Conservation (phyloP, 192 early-diverging fungal genomes). For the Lobosporangium transversale region DNA sequence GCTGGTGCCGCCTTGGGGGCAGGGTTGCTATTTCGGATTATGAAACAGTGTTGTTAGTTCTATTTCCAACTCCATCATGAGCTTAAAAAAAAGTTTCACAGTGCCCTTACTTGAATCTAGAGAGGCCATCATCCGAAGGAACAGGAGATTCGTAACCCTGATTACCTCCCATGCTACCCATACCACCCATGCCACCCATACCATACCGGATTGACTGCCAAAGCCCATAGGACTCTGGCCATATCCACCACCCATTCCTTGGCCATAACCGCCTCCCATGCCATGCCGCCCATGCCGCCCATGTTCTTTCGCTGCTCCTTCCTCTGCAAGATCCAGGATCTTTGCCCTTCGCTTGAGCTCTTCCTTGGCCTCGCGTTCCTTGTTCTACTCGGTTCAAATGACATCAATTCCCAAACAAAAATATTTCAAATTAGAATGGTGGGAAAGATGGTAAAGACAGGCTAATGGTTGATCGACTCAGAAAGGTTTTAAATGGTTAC, state of each 20-base stretch:
- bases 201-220: constrained; percentile 25
- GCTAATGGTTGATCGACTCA: neutral
- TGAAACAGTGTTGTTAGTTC: neutral
- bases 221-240: constrained; percentile 25
- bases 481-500: too few species aligned
- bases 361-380: constrained; percentile 97
- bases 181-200: constrained; percentile 15
- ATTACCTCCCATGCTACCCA: constrained; percentile 47
- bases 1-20: constrained; percentile 49
- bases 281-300: constrained; percentile 43
- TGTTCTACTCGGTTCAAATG: constrained; percentile 65
- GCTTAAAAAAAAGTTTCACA: neutral
- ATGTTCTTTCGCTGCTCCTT: constrained; percentile 74
- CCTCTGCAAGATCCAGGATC: constrained; percentile 89
- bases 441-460: too few species aligned
- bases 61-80: too few species aligned
- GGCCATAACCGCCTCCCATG: constrained; percentile 32
- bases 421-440: neutral
- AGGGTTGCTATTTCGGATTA: constrained; percentile 4
- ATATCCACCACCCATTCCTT: constrained; percentile 29
- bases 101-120: constrained; percentile 37
- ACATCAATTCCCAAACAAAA: neutral
- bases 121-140: constrained; percentile 23
- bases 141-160: constrained; percentile 47
- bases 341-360: constrained; percentile 93